A percentile compares a stretch with the other conserved stretches of the same genome.
Evolutionary conservation across 176 grass and related monocot genomes (phyloP).

Genomic region (Cenchrus purpureus): DNA sequence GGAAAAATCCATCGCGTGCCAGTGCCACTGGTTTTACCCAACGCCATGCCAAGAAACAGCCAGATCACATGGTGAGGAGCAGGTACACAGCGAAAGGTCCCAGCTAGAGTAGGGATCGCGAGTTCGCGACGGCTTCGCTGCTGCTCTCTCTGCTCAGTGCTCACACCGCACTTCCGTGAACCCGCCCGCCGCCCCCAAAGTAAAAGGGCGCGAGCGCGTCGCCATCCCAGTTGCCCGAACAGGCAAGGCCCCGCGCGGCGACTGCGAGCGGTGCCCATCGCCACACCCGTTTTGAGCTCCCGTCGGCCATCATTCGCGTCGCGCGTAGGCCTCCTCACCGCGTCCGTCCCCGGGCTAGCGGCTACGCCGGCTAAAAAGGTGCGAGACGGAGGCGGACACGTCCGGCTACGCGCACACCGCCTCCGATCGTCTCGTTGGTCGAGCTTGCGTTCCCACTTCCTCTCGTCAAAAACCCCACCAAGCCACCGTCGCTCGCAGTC

Average conservation of each 20-base stretch:
- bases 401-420: not conserved
- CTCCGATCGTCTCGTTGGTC: not conserved
- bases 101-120: no score
- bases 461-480: not conserved
- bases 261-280: not conserved
- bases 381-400: not conserved
- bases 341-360: not conserved
- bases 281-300: slow-evolving; percentile 2
- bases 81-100: no score
- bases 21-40: no score
- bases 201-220: not conserved
- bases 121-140: not conserved
- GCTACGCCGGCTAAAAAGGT: not conserved
- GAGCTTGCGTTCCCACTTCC: not conserved
- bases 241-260: not conserved
- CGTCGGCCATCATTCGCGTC: not conserved
- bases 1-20: no score
- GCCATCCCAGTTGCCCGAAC: slow-evolving; percentile 12
- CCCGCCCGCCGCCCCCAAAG: not conserved
- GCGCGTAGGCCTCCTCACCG: not conserved
- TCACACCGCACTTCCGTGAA: not conserved
- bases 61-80: no score
- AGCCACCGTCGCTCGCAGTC: not conserved
- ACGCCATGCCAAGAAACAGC: no score
- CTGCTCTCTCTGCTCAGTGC: not conserved